Conservation (phyloP, 805 yeast genomes). For the Dipodascopsis tothii region DNA sequence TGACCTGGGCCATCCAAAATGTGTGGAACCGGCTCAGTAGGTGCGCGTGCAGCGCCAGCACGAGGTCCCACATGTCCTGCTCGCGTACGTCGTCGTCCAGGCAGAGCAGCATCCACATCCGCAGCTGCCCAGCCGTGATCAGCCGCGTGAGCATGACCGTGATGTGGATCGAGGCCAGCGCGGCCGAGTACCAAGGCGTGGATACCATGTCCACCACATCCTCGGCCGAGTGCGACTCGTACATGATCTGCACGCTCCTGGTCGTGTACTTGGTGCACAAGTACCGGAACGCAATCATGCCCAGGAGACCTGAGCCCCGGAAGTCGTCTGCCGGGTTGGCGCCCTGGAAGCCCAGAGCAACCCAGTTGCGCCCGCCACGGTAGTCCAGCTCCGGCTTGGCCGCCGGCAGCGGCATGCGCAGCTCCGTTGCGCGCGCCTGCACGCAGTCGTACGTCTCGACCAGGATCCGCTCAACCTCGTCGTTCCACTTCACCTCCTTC, state of each 20-base stretch:
- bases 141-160: slow-evolving; percentile 12
- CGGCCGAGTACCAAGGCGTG: slow-evolving; percentile 24
- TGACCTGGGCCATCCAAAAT: slow-evolving; percentile 17
- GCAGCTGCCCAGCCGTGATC: slow-evolving; percentile 4
- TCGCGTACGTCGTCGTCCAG: neutral
- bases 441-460: slow-evolving; percentile 7
- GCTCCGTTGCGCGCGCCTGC: slow-evolving; percentile 15
- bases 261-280: slow-evolving; percentile 6
- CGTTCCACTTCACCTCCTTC: slow-evolving; percentile 8
- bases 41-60: slow-evolving; percentile 11
- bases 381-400: slow-evolving; percentile 3
- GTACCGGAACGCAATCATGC: slow-evolving; percentile 9
- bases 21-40: slow-evolving; percentile 20
- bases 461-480: neutral
- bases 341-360: slow-evolving; percentile 36
- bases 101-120: slow-evolving; percentile 16
- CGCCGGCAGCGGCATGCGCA: neutral
- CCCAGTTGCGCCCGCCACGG: slow-evolving; percentile 30
- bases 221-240: slow-evolving; percentile 14
- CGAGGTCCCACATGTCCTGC: slow-evolving; percentile 8
- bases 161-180: slow-evolving; percentile 25
- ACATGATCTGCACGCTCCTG: slow-evolving; percentile 8
- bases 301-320: slow-evolving; percentile 28
- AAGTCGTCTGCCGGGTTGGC: slow-evolving; percentile 34
- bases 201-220: slow-evolving; percentile 10